Conservation (phyloP, 2,329 filamentous ascomycete genomes). For the Zopfia rhizophila region DNA sequence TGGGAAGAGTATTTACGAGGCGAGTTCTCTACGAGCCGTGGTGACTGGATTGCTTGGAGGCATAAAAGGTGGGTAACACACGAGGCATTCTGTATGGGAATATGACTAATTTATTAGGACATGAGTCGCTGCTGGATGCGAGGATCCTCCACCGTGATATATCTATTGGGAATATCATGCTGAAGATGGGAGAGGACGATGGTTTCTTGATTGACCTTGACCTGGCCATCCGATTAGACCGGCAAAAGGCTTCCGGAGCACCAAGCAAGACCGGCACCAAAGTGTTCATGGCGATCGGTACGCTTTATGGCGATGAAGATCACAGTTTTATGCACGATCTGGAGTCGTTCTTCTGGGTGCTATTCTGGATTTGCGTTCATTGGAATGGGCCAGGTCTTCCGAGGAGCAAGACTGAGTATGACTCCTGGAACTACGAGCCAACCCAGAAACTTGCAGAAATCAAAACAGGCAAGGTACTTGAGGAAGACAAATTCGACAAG, state of each 20-base stretch:
- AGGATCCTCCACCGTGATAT: constrained; percentile 36
- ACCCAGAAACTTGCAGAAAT: constrained; percentile 33
- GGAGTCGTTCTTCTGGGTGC: constrained; percentile 15
- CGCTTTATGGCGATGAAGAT: constrained; percentile 10
- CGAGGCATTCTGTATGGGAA: constrained; percentile 2
- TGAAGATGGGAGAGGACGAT: constrained; percentile 30
- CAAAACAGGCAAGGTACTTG: constrained; percentile 36
- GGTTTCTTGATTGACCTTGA: constrained; percentile 34
- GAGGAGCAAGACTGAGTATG: constrained; percentile 32
- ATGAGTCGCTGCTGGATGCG: constrained; percentile 23
- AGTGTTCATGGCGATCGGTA: constrained; percentile 15
- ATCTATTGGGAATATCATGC: constrained; percentile 34
- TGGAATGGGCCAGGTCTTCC: constrained; percentile 40
- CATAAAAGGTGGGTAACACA: constrained; percentile 23
- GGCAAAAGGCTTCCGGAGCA: constrained; percentile 22
- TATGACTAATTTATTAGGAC: constrained; percentile 23
- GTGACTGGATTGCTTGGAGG: constrained; percentile 20
- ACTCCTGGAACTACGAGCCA: constrained; percentile 51
- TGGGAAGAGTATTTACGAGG: constrained; percentile 54
- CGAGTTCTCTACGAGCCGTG: constrained; percentile 44
- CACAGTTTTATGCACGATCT: constrained; percentile 14
- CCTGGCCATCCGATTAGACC: too few species aligned
- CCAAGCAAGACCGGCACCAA: constrained; percentile 13
- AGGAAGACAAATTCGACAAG: constrained; percentile 25
- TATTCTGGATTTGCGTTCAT: constrained; percentile 44